Percentiles rank a stretch among this genome's conserved stretches.
phyloP scores from a whole-genome alignment of 1,284 basidiomycete genomes.

The Trametes pubescens region DNA sequence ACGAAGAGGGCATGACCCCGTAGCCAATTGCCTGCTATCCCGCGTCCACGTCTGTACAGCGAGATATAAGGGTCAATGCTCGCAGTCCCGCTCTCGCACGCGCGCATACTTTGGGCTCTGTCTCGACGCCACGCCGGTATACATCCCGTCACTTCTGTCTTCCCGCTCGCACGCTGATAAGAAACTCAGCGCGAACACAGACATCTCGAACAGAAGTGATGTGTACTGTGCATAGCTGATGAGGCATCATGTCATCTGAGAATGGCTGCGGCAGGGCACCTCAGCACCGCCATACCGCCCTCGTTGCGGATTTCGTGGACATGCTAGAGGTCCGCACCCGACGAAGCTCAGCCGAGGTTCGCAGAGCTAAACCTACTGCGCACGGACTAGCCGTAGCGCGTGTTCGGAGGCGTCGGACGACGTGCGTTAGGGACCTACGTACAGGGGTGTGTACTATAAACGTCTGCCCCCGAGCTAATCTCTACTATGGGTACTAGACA shows the following conservation, averaged over 20 bases:
- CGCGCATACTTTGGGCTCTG: background rate
- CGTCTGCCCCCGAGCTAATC: too few relatives aligned
- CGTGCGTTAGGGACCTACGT: background rate
- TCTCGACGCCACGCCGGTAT: background rate
- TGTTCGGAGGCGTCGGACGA: background rate
- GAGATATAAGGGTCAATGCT: background rate
- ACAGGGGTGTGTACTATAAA: background rate
- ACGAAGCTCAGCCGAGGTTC: background rate
- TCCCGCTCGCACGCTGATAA: conserved; percentile 3
- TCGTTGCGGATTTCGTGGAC: background rate
- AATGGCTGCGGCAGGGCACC: background rate
- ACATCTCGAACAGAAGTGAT: conserved; percentile 10
- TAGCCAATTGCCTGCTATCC: background rate
- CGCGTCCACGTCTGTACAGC: too few relatives aligned
- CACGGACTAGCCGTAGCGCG: background rate
- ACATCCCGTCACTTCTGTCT: background rate
- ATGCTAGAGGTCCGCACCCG: background rate
- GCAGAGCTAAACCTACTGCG: background rate
- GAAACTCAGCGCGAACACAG: background rate
- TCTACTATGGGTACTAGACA: background rate
- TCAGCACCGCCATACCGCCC: background rate
- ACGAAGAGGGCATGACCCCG: background rate
- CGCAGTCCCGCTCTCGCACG: background rate
- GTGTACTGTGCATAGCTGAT: background rate
- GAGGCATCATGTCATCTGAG: background rate